Base-by-base conservation (phyloP, 225 moss, liverwort and hornwort species). In the Pseudoscleropodium purum region DNA sequence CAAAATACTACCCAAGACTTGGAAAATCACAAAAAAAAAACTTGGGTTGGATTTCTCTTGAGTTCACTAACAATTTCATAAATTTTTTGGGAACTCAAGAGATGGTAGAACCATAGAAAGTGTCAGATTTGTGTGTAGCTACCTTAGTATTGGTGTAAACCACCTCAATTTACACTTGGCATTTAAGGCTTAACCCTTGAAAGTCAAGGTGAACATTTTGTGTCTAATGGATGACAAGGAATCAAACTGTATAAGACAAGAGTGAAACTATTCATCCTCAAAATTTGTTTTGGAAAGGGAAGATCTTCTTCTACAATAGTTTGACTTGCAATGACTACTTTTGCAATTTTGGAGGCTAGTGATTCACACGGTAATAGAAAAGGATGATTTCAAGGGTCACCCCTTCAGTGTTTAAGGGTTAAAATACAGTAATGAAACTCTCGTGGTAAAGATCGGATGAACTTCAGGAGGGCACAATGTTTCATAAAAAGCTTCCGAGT, bases 71-170 rank as follows among this genome's bases (percentile, higher is more conserved):
- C 8, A 52, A 23, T 34, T 54, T 37, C 10, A 36, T 24, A 9
- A 4, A 51, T 20, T 51, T 34, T 77, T 52, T 21, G 23, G 4
- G 23, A 6, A 76, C 20, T 7, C 20, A 34, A 8, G 12, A 77
- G 52, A 52, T 52, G 8, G 23, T 23, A 15, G 20, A 52, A 77
- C 23, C 0, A 52, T 3, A 52, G 23, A 51, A 77, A 51, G 36
- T 17, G 16, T 2, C 0, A 0, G n/a, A 11, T 24, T 78, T 24
- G 23, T 14, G 36, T 52, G 36, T 1, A 2, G 0, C 34, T 13
- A 77, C 36, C 9, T 77, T 51, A 19, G 19, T 13, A 75, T 33
- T 36, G 25, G 2, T 54, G 39, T 21, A 5, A 23, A 37, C 25
- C 78, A 78, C 52, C 34, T 54, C 57, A 16, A 57, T 57, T 56